Base-by-base conservation (phyloP, 208 protist genomes). In the Leishmania aethiopica region DNA sequence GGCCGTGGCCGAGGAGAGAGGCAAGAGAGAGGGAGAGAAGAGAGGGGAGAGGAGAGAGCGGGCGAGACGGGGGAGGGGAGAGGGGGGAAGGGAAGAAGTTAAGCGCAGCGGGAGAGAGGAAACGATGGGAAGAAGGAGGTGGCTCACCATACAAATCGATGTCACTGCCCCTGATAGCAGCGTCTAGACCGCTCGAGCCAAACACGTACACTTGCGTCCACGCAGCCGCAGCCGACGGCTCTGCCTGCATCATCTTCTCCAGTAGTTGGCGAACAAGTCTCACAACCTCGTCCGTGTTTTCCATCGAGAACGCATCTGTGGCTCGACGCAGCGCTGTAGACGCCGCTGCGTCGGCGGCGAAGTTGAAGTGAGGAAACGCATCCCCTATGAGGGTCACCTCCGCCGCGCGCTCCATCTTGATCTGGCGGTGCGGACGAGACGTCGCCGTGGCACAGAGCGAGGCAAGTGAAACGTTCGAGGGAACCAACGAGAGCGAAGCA, bases 61-160 rank as follows among this genome's bases (percentile, higher is more conserved):
- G 37, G 75, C 22, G 25, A 67, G 40, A 45, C 66, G 69, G 71
- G 59, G 75, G 13, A n/a, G 37, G 69, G 32, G 35, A 45, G 64
- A 62, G 51, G 49, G 62, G 77, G 70, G 73, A 66, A 47, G 72
- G 51, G 70, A 47, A n/a, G 82, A 42, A 55, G 77, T 71, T 49
- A 32, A 51, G 60, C 37, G 35, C 40, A 70, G 75, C 6, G 3
- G 64, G 17, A 28, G 11, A 49, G 13, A 72, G 32, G 37, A 67
- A 62, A 85, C 51, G 49, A 60, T 28, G 32, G 75, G 55, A 53
- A 69, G 42, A 53, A 75, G 49, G 64, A 45, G 75, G 84, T 42
- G 62, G 75, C 90, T 95, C 93, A 96, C 86, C 93, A 97, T 98
- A 98, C 95, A 96, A 95, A 98, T 98, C 95, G 79, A 96, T 91